Evolutionary conservation across 805 yeast genomes (phyloP), one percentile per base, ranked within the genome.

Genomic region (Barnettozyma populi): DNA sequence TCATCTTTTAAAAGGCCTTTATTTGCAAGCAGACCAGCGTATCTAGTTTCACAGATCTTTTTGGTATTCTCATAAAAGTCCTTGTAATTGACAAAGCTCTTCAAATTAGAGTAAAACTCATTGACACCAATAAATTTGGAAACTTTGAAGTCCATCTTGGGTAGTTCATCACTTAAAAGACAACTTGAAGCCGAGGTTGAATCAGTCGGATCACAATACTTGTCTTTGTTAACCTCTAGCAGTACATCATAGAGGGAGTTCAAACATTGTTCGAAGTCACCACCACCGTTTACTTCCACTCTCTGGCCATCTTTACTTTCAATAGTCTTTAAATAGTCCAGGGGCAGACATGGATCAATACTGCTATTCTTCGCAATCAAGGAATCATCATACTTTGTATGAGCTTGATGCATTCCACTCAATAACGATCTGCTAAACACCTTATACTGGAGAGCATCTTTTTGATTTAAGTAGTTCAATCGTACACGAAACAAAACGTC

Each of bases 61-160:
- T 67, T 57, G 0, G 86, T 76, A 42, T 73, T 24, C 56, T 56
- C 55, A 69, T 73, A 50, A 74, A 74, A 36, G 61, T 65, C 59
- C 10, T 59, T 56, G 16, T 68, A 65, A 10, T 68, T 63, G 34
- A 77, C 57, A 35, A 79, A 63, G 43, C 71, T 68, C n/a, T 73
- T 71, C 36, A 81, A 67, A 5, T 82, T 75, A 55, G 81, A 81
- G 81, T 84, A 80, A 58, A 80, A 80, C 5, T 85, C 86, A 50
- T 84, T 79, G 8, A 82, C 83, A 0, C 86, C 88, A 36, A 79
- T 67, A 48, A 82, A 82, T 48, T 74, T 75, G 52, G 78, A 74
- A 31, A 75, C 65, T 42, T 76, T 75, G 56, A 81, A 79, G 53
- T 76, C 80, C 63, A 81, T 75, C 7, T 76, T 66, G 0, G 86